Evolutionary conservation across 768 basidiomycete genomes (phyloP), one percentile per base, ranked within the genome.

Genomic region (Agaricus subrufescens): DNA sequence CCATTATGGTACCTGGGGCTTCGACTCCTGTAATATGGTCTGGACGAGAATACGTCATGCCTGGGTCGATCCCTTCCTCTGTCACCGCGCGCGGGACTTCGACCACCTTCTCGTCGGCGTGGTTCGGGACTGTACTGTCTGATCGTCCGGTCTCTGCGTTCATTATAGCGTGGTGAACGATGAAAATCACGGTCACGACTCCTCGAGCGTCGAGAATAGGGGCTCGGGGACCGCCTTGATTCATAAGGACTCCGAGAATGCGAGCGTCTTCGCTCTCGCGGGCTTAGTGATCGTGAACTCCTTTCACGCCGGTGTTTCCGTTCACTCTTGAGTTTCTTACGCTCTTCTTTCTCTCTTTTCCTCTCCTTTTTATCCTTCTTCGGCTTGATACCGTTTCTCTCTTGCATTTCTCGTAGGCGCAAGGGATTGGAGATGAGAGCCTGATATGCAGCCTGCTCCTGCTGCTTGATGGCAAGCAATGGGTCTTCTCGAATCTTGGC

Each of bases 401-500:
- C 84, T 68, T 91, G 86, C 76, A 94, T 72, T 67, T 91, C 86
- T 54, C 86, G 83, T 46, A 94, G 73, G 25, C 90, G 90, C 31
- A 93, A 81, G 30, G 93, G 93, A 63, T 95, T 94, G 47, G 87
- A 83, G 75, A 91, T 79, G 39, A 97, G 74, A 1, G 91, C 83
- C 61, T 97, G 85, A 62, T 94, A 89, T 6, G 94, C 90, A 7
- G 91, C 88, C 66, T 97, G 94, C 71, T 99, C 96, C 65, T 98
- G 96, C 67, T 94, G 90, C 71, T 98, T 98, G 75, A 99, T 98
- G 12, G 91, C 92, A n/a, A 99, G 79, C 4, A 98, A 67, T 4
- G 97, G 97, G 65, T 99, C 97, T 71, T 98, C 97, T 34, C 97
- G 87, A 59, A 99, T 87, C 72, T 99, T 98, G 29, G 94, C 76